phyloP scores from a whole-genome alignment of 345 rosid species.

The Eucalyptus polyanthemos region DNA sequence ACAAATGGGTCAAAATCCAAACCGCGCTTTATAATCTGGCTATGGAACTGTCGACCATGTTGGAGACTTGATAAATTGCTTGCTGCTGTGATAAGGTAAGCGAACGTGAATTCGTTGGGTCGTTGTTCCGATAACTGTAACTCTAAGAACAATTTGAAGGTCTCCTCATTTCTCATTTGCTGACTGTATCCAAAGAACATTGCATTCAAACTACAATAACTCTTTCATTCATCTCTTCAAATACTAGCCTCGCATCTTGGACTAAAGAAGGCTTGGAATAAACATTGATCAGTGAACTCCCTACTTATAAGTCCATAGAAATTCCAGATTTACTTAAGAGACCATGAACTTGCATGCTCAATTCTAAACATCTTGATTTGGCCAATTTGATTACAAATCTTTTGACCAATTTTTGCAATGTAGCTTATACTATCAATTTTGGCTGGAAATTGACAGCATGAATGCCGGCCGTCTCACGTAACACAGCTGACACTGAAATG shows the following conservation, averaged over 20 bases:
- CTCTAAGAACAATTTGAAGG: conserved; percentile 38
- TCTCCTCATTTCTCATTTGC: conserved; percentile 46
- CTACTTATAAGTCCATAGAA: conserved; percentile 22
- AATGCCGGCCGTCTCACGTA: too few relatives aligned
- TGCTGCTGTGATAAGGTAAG: conserved; percentile 47
- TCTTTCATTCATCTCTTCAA: conserved; percentile 49
- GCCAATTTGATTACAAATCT: too few relatives aligned
- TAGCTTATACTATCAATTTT: too few relatives aligned
- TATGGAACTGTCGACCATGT: too few relatives aligned
- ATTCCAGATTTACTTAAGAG: conserved; percentile 43
- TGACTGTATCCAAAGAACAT: conserved; percentile 56
- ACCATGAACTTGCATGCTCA: conserved; percentile 56
- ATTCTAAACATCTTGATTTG: neutral
- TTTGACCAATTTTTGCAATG: too few relatives aligned
- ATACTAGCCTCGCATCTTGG: conserved; percentile 46
- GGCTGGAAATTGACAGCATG: too few relatives aligned
- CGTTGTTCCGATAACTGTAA: conserved; percentile 33
- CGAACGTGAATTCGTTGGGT: conserved; percentile 54
- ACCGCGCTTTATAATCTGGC: too few relatives aligned
- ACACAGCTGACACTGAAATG: rapidly evolving
- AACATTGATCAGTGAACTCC: conserved; percentile 53
- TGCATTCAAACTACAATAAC: conserved; percentile 68
- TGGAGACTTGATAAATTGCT: neutral
- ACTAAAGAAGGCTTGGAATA: conserved; percentile 45
- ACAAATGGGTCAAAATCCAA: too few relatives aligned